Conservation (phyloP, 2,329 filamentous ascomycete species). For the Penicillium sp. region DNA sequence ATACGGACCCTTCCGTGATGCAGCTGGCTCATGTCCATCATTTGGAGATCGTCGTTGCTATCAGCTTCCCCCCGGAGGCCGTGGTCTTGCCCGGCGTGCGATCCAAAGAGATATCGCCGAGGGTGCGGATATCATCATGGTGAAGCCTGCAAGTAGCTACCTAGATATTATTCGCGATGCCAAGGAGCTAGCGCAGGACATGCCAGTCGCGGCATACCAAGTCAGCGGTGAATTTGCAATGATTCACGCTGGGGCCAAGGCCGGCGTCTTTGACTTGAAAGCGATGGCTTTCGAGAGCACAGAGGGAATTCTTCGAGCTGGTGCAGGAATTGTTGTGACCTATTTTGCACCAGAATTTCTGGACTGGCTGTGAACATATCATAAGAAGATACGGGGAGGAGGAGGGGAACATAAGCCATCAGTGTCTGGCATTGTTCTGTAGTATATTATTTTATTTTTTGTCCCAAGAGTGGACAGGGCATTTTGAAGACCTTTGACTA, state of each 20-base stretch:
- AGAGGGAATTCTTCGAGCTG: conserved; percentile 88
- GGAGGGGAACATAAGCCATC: background rate
- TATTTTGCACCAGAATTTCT: conserved; percentile 87
- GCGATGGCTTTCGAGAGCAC: conserved; percentile 93
- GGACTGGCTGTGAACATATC: conserved; percentile 57
- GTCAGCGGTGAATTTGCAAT: conserved; percentile 97
- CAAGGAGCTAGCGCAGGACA: conserved; percentile 87
- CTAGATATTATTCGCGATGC: conserved; percentile 97
- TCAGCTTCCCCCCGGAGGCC: conserved; percentile 89
- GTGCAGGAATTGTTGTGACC: conserved; percentile 88
- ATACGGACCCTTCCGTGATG: conserved; percentile 96
- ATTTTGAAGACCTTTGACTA: background rate
- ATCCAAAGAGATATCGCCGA: conserved; percentile 89
- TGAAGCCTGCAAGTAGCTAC: conserved; percentile 95
- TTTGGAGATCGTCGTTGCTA: conserved; percentile 97
- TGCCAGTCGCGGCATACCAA: conserved; percentile 94
- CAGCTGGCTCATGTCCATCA: conserved; percentile 84
- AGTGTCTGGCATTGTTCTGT: background rate
- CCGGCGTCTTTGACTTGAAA: conserved; percentile 94
- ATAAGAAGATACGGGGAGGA: background rate
- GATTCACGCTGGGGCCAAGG: conserved; percentile 94
- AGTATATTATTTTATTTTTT: background rate
- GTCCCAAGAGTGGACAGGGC: background rate
- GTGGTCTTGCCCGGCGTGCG: conserved; percentile 86
- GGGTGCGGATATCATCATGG: conserved; percentile 98